Base-by-base conservation (phyloP, 208 protist species). In the Vickermania spadyakhi region DNA sequence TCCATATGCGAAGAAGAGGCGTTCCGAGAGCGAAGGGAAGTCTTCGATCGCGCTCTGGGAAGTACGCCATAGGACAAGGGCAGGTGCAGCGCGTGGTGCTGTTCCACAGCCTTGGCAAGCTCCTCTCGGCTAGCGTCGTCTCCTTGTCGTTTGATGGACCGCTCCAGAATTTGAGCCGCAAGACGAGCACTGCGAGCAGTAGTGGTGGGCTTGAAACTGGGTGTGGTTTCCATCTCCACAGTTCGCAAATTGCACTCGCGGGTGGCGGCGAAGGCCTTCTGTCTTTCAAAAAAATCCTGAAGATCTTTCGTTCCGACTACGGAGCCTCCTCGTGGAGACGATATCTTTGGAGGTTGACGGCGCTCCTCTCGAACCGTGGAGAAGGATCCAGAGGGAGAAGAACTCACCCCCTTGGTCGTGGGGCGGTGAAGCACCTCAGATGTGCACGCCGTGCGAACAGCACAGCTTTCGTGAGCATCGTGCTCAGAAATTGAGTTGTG, bases 31-130 rank as follows among this genome's bases (percentile, higher is more conserved):
- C n/a, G n/a, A n/a, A n/a, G n/a, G 50, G 54, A 62, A 85, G 83
- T 59, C 78, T 84, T 49, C 75, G 79, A 7, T 87, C 74, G 2
- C n/a, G n/a, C n/a, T n/a, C n/a, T n/a, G 87, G 70, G 27, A 58
- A 53, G 28, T 68, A 45, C 36, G 7, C 7, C 36, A 45, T 45
- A 60, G 0, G 52, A 36, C 2, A 81, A 57, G 0, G 80, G 80
- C 7, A 81, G 66, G 50, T 69, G 67, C 18, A 69, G 62, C 0
- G 57, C 55, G 13, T 66, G 67, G 1, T 59, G 58, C 30, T 67
- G 64, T 21, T 69, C 21, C 31, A 87, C 52, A 27, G 59, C 61
- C 2, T 63, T 66, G 49, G 64, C 73, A 2, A 71, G 64, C 1
- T 62, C 52, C 13, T 27, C 25, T 23, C 51, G 13, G 21, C 7